Percentiles rank a stretch among this genome's conserved stretches.
phyloP scores from a whole-genome alignment of 306 rosid genomes.

The Ziziphus jujuba region DNA sequence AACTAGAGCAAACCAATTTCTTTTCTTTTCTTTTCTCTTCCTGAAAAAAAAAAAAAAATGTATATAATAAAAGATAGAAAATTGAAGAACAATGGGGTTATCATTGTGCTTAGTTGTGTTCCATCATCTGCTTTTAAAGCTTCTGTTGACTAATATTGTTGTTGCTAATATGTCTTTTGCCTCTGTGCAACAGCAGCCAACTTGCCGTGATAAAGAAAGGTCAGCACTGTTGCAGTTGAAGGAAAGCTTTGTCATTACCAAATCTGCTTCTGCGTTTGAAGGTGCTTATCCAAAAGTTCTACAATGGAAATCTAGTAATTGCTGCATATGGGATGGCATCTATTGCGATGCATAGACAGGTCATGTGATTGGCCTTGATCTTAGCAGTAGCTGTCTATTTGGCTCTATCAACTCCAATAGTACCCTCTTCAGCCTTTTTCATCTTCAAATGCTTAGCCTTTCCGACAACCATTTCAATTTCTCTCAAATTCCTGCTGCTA shows the following conservation, averaged over 20 bases:
- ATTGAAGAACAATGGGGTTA: no score
- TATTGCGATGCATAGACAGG: constrained; percentile 4
- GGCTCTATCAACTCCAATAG: constrained; percentile 11
- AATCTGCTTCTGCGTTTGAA: no score
- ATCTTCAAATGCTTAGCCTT: neutral
- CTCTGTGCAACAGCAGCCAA: neutral
- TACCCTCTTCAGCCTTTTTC: constrained; percentile 5
- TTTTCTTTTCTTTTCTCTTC: no score
- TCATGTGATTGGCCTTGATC: neutral
- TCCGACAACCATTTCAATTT: constrained; percentile 4
- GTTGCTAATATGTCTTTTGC: neutral
- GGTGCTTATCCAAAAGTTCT: neutral
- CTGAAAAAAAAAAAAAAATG: no score
- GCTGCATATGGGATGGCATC: constrained; percentile 9
- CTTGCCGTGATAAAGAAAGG: constrained; percentile 12
- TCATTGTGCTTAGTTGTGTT: no score
- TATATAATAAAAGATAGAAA: no score
- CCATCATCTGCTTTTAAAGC: no score
- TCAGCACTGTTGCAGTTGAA: constrained; percentile 4
- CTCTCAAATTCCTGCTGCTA: neutral
- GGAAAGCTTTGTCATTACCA: neutral
- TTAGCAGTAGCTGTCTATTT: neutral
- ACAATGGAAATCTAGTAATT: neutral
- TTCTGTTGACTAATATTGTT: neutral
- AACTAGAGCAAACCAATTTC: no score